phyloP scores from a whole-genome alignment of 2,329 filamentous ascomycete genomes.

The Curvularia sp. region DNA sequence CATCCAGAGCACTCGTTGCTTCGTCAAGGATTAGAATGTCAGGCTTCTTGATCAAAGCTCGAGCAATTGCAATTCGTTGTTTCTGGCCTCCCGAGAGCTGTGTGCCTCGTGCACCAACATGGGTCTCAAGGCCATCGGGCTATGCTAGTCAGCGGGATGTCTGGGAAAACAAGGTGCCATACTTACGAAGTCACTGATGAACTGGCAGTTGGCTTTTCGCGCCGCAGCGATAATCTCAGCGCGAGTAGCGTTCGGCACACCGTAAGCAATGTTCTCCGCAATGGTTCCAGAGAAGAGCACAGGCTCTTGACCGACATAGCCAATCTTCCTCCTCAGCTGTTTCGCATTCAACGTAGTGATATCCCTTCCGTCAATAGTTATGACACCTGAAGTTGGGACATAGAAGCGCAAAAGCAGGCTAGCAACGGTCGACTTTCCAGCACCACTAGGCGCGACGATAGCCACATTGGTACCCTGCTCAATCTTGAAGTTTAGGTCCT shows the following conservation, averaged over 20 bases:
- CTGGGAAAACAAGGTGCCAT: not conserved
- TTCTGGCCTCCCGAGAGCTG: conserved; percentile 97
- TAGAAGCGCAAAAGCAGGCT: conserved; percentile 94
- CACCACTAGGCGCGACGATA: conserved; percentile 93
- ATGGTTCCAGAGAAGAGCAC: conserved; percentile 88
- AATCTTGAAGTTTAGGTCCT: conserved; percentile 86
- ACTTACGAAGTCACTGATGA: conserved; percentile 88
- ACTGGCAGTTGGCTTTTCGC: conserved; percentile 91
- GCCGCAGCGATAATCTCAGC: conserved; percentile 86
- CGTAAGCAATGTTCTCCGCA: conserved; percentile 91
- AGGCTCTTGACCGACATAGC: conserved; percentile 93
- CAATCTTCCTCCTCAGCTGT: conserved; percentile 88
- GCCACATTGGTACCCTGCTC: conserved; percentile 93
- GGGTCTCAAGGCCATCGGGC: conserved; percentile 93
- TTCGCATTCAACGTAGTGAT: conserved; percentile 90
- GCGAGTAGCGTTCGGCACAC: conserved; percentile 77
- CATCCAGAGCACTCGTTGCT: conserved; percentile 91
- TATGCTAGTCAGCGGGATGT: conserved; percentile 40
- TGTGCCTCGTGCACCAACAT: conserved; percentile 88
- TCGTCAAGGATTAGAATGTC: conserved; percentile 98
- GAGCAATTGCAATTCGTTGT: conserved; percentile 95
- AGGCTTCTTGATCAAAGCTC: conserved; percentile 91
- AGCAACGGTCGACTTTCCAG: conserved; percentile 94
- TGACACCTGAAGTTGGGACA: conserved; percentile 75
- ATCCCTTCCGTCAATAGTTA: conserved; percentile 84